Conservation (phyloP, 305 asterid genomes). For the Solanum hybrid region DNA sequence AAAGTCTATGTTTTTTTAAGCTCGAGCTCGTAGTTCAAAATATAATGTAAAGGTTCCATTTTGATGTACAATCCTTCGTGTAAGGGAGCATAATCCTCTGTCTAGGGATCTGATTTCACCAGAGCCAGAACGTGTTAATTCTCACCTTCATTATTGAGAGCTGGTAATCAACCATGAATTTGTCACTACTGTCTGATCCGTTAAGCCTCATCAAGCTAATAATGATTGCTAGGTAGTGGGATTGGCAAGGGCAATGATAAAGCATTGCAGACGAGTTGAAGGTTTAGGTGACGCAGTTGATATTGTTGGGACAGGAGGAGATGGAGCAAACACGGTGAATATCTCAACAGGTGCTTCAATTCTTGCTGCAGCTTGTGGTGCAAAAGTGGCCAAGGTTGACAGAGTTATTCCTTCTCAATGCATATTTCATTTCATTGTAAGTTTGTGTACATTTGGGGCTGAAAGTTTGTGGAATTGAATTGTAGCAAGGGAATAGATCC, state of each 20-base stretch:
- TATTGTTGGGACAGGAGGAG: slow-evolving; percentile 87
- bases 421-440: background rate
- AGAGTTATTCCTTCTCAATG: background rate
- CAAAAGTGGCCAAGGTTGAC: slow-evolving; percentile 68
- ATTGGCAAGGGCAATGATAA: slow-evolving; percentile 74
- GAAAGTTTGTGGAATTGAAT: background rate
- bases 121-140: background rate
- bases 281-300: slow-evolving; percentile 61
- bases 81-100: background rate
- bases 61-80: background rate
- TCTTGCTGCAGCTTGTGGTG: slow-evolving; percentile 90
- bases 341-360: slow-evolving; percentile 87
- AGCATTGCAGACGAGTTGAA: slow-evolving; percentile 46
- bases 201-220: slow-evolving; percentile 3
- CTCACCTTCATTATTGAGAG: background rate
- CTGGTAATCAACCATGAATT: background rate
- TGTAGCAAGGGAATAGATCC: slow-evolving; percentile 89
- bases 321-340: slow-evolving; percentile 78
- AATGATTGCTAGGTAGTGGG: slow-evolving; percentile 54
- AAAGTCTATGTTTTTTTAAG: background rate
- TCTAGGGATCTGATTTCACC: background rate
- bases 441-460: background rate
- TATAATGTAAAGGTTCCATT: background rate
- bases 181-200: slow-evolving; percentile 8
- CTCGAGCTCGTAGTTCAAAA: background rate